Conservation (phyloP, 2,329 filamentous ascomycete species). For the Trematosphaeria pertusa region DNA sequence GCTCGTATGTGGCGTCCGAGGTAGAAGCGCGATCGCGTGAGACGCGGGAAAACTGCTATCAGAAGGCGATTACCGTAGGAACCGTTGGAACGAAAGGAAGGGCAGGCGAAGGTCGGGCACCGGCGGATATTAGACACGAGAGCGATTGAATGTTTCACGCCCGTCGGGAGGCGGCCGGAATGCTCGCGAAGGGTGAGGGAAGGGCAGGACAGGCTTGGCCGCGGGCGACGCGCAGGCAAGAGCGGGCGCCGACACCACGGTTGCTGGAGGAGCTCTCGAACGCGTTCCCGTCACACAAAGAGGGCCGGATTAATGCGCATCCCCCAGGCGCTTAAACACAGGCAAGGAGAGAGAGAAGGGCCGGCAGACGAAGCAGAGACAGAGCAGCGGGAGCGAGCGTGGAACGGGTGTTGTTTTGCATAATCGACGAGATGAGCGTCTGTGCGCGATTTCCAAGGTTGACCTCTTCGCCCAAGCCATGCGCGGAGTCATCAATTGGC, state of each 20-base stretch:
- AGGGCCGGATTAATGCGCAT: conserved; percentile 34
- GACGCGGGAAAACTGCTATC: not conserved
- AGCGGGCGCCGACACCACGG: conserved; percentile 27
- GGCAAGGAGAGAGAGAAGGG: conserved; percentile 37
- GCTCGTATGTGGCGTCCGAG: conserved; percentile 2
- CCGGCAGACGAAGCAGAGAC: conserved; percentile 27
- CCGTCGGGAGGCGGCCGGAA: conserved; percentile 19
- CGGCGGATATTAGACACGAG: conserved; percentile 10
- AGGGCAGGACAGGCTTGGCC: conserved; percentile 25
- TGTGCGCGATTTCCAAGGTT: conserved; percentile 10
- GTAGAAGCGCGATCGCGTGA: conserved; percentile 9
- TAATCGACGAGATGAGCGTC: conserved; percentile 26
- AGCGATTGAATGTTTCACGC: conserved; percentile 25
- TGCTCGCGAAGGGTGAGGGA: conserved; percentile 20
- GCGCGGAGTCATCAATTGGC: conserved; percentile 23
- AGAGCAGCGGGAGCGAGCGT: conserved; percentile 25
- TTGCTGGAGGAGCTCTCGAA: conserved; percentile 29
- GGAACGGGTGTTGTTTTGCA: conserved; percentile 38
- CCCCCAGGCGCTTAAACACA: conserved; percentile 36
- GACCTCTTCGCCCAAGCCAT: conserved; percentile 19
- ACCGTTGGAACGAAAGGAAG: not conserved
- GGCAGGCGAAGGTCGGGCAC: conserved; percentile 4
- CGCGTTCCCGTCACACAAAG: conserved; percentile 37
- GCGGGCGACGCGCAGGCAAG: conserved; percentile 31
- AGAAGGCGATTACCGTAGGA: conserved; percentile 6